Evolutionary conservation across 371 early-diverging fungal genomes (phyloP).

Genomic region (Mortierella sp.): DNA sequence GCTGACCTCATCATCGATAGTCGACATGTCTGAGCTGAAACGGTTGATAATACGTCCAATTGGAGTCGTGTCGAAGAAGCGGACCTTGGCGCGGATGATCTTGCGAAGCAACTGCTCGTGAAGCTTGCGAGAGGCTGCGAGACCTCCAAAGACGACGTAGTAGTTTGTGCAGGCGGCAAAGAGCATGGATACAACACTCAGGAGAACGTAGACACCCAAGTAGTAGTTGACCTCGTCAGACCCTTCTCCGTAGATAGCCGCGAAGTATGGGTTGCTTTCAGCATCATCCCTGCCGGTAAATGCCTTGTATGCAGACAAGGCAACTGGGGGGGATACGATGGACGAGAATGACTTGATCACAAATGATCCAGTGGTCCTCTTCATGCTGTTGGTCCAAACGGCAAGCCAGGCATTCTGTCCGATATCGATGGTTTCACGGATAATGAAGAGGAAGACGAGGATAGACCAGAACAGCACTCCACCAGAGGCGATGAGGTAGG

Average conservation of each 20-base stretch:
- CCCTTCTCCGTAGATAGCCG: conserved; percentile 19
- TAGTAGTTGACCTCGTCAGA: conserved; percentile 54
- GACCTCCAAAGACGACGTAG: conserved; percentile 57
- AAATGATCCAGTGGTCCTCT: conserved; percentile 23
- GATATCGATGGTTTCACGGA: conserved; percentile 59
- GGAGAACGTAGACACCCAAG: conserved; percentile 58
- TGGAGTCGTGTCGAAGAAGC: conserved; percentile 89
- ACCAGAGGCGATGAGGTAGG: conserved; percentile 74
- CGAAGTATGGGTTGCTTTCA: background rate
- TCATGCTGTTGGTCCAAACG: conserved; percentile 35
- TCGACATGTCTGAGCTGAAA: conserved; percentile 72
- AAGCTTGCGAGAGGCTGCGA: conserved; percentile 56
- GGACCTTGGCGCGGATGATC: conserved; percentile 69
- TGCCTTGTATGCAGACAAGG: conserved; percentile 26
- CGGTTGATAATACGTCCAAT: conserved; percentile 88
- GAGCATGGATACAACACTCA: conserved; percentile 55
- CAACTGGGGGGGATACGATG: conserved; percentile 10
- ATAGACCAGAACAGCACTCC: conserved; percentile 64
- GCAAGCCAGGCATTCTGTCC: conserved; percentile 55
- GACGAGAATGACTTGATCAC: conserved; percentile 22
- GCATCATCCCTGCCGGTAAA: conserved; percentile 14
- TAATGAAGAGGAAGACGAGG: conserved; percentile 58
- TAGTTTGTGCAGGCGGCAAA: conserved; percentile 48
- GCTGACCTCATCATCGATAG: conserved; percentile 60
- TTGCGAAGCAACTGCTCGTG: conserved; percentile 61